Evolutionary conservation across 148 eudicot species (phyloP), one percentile per base, ranked within the genome.

Genomic region (Talinum fruticosum): DNA sequence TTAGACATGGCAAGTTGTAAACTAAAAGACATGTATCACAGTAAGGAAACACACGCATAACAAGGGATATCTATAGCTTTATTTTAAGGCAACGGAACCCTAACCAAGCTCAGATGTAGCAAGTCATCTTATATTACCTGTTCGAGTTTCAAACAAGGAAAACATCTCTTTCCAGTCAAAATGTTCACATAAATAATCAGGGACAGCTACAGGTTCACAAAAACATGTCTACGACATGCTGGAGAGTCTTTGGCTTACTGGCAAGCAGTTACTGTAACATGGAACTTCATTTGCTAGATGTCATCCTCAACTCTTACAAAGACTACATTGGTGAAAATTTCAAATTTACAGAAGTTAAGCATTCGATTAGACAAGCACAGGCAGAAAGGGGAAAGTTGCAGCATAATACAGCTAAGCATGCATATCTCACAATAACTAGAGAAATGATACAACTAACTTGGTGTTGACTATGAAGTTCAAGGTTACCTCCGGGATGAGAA

Each of bases 401-500:
- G 65, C 29, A 19, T 54, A 54, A 54, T 21, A 54, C 24, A 19
- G 7, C 4, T 37, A 2, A 37, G 3, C 2, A 24, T 21, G 8
- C 24, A 21, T 59, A 24, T 59, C 6, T 24, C 65, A 6, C 65
- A 8, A 59, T 13, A 59, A n/a, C 4, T n/a, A 14, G 65, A 59
- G 30, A n/a, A 59, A n/a, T 8, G 18, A 30, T n/a, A 59, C 29
- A 21, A 28, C 66, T 28, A 62, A 62, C 26, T 10, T 26, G 33
- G 66, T 28, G 64, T 57, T 57, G 23, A 19, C 16, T 51, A 28
- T 18, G 64, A 62, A 62, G 28, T 62, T 2, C 33, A 69, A n/a
- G 51, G 35, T 75, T 76, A 76, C 72, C 72, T 24, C 24, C 14
- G 21, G 33, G 38, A 66, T 19, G 71, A 21, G 61, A 10, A 66